phyloP scores from a whole-genome alignment of 2,329 filamentous ascomycete genomes.

The Verruconis gallopava region DNA sequence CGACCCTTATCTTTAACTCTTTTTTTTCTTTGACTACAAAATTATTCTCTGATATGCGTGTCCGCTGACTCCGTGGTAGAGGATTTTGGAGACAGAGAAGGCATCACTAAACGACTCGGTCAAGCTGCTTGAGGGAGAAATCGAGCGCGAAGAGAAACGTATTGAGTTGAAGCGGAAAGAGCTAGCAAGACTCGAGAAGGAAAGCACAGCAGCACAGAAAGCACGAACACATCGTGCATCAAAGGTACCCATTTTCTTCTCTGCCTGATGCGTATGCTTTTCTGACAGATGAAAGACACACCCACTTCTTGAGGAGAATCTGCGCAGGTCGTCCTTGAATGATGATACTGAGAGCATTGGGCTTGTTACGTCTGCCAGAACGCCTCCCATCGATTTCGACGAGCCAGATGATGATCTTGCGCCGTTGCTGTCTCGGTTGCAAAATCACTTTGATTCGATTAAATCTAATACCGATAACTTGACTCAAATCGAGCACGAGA shows the following conservation, averaged over 20 bases:
- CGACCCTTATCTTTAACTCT: too few species aligned
- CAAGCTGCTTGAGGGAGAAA: slow-evolving; percentile 45
- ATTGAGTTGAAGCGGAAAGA: slow-evolving; percentile 43
- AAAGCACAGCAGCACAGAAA: slow-evolving; percentile 44
- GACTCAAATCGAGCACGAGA: background rate
- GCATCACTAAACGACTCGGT: slow-evolving; percentile 51
- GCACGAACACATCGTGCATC: slow-evolving; percentile 34
- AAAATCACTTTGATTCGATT: slow-evolving; percentile 26
- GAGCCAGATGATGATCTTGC: slow-evolving; percentile 20
- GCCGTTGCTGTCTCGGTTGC: slow-evolving; percentile 24
- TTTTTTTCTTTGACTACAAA: background rate
- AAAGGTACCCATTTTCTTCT: slow-evolving; percentile 16
- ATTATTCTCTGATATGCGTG: background rate
- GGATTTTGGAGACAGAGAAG: slow-evolving; percentile 43
- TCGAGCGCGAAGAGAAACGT: slow-evolving; percentile 41
- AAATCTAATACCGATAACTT: slow-evolving; percentile 26
- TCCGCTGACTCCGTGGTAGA: slow-evolving; percentile 13
- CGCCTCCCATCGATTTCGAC: slow-evolving; percentile 12
- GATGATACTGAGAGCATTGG: background rate
- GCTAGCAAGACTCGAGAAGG: slow-evolving; percentile 40
- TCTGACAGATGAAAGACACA: slow-evolving; percentile 5
- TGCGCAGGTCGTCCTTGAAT: background rate
- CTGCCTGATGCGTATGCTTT: background rate
- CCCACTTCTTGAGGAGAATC: slow-evolving; percentile 5
- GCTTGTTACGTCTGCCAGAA: slow-evolving; percentile 1